Conservation (phyloP, 1,284 basidiomycete genomes). For the Tremellales sp. region DNA sequence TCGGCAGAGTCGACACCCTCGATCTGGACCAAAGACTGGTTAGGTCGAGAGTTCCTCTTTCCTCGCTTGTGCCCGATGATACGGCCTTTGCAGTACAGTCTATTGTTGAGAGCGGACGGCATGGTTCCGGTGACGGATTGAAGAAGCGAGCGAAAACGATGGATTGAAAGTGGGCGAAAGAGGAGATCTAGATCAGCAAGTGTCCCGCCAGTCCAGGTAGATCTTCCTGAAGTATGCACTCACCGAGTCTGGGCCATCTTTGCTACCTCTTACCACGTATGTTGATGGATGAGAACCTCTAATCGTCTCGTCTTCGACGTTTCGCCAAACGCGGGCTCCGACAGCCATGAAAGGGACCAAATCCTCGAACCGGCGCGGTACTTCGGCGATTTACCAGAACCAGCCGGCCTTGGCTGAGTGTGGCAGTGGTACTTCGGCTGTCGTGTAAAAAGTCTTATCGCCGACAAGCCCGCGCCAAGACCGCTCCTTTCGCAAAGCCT, state of each 20-base stretch:
- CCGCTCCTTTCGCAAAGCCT: too few species aligned
- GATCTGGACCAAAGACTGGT: constrained; percentile 88
- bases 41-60: constrained; percentile 48
- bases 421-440: neutral
- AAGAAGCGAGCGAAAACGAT: neutral
- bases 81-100: constrained; percentile 96
- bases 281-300: constrained; percentile 8
- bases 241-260: constrained; percentile 20
- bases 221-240: constrained; percentile 2
- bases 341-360: neutral
- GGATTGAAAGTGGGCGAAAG: neutral
- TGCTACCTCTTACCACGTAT: constrained; percentile 2
- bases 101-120: constrained; percentile 40
- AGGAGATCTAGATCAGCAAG: constrained; percentile 1
- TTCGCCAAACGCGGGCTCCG: too few species aligned
- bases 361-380: neutral
- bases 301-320: too few species aligned
- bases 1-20: constrained; percentile 92
- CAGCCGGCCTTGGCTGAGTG: neutral
- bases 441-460: neutral
- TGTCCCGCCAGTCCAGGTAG: neutral
- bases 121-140: neutral
- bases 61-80: constrained; percentile 97
- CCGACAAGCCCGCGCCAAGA: too few species aligned
- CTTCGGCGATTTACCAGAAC: neutral